phyloP scores from a whole-genome alignment of 1,284 basidiomycete genomes.

The Farysia itapuensis region DNA sequence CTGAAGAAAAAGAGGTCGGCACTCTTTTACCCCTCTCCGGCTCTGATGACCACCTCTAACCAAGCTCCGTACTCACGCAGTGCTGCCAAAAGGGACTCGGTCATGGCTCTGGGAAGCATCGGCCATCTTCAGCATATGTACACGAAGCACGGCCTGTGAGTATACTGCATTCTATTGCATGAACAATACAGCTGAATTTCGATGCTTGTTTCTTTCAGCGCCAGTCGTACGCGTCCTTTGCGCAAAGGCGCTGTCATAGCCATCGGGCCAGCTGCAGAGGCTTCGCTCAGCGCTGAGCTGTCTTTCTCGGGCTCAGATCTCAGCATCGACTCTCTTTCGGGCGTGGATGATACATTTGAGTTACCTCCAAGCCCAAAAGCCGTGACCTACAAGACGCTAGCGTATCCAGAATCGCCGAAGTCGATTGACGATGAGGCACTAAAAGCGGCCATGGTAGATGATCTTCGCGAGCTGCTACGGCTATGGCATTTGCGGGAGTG shows the following conservation, averaged over 20 bases:
- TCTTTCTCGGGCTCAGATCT: neutral
- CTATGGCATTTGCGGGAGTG: conserved; percentile 10
- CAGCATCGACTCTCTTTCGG: conserved; percentile 1
- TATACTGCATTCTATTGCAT: no score
- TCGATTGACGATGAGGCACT: conserved; percentile 36
- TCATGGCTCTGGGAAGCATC: conserved; percentile 46
- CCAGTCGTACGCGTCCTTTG: conserved; percentile 26
- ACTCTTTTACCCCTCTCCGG: conserved; percentile 36
- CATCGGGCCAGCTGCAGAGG: conserved; percentile 42
- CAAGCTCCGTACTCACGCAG: conserved; percentile 44
- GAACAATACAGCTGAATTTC: no score
- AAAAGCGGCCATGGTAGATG: conserved; percentile 6
- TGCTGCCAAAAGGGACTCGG: conserved; percentile 43
- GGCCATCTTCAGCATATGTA: conserved; percentile 47
- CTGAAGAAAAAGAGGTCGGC: conserved; percentile 13
- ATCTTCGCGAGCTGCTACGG: conserved; percentile 6
- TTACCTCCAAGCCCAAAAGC: conserved; percentile 33
- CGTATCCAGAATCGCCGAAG: conserved; percentile 27
- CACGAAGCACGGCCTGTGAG: conserved; percentile 46
- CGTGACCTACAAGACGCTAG: conserved; percentile 6
- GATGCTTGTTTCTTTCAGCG: no score
- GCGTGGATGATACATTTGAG: conserved; percentile 3
- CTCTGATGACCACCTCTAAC: conserved; percentile 31
- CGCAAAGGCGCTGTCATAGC: conserved; percentile 31
- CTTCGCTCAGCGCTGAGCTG: conserved; percentile 11